Percentiles rank a stretch among this genome's conserved stretches.
Conservation (phyloP, 1,284 basidiomycete genomes). For the Hymenochaete sp. region DNA sequence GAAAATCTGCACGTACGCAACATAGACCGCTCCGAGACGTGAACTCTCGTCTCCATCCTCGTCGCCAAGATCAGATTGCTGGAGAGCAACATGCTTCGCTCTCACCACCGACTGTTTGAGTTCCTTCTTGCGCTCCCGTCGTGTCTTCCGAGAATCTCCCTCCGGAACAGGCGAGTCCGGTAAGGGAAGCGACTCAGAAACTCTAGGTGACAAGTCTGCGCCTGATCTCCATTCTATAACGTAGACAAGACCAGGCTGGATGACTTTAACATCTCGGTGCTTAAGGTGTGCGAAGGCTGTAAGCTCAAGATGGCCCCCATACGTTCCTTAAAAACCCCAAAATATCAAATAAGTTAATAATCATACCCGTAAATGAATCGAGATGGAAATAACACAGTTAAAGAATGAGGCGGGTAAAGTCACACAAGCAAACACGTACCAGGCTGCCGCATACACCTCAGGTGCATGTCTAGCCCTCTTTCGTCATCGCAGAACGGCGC, state of each 20-base stretch:
- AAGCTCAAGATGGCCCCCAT: slow-evolving; percentile 86
- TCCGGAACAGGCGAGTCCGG: slow-evolving; percentile 23
- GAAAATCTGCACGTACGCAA: slow-evolving; percentile 52
- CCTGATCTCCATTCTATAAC: slow-evolving; percentile 69
- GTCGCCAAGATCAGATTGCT: slow-evolving; percentile 27
- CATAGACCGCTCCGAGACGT: slow-evolving; percentile 48
- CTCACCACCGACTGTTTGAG: slow-evolving; percentile 25
- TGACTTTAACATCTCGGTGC: slow-evolving; percentile 76
- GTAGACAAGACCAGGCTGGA: slow-evolving; percentile 82
- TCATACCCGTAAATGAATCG: slow-evolving; percentile 15
- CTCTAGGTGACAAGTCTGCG: slow-evolving; percentile 28
- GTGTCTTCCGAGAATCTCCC: slow-evolving; percentile 28
- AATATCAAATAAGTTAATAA: not conserved
- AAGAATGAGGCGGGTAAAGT: slow-evolving; percentile 21
- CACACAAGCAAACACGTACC: too few relatives aligned
- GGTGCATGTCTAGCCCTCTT: slow-evolving; percentile 60
- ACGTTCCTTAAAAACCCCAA: slow-evolving; percentile 49
- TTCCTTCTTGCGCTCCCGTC: slow-evolving; percentile 31
- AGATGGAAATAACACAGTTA: not conserved
- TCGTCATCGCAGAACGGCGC: slow-evolving; percentile 87
- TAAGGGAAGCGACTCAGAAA: slow-evolving; percentile 5
- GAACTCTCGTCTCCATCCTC: slow-evolving; percentile 24
- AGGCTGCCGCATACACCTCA: slow-evolving; percentile 67
- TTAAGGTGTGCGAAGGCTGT: slow-evolving; percentile 82
- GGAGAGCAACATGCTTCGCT: slow-evolving; percentile 18